Evolutionary conservation across 2,329 filamentous ascomycete genomes (phyloP).

Genomic region (Aspergillus quadrilineatus): DNA sequence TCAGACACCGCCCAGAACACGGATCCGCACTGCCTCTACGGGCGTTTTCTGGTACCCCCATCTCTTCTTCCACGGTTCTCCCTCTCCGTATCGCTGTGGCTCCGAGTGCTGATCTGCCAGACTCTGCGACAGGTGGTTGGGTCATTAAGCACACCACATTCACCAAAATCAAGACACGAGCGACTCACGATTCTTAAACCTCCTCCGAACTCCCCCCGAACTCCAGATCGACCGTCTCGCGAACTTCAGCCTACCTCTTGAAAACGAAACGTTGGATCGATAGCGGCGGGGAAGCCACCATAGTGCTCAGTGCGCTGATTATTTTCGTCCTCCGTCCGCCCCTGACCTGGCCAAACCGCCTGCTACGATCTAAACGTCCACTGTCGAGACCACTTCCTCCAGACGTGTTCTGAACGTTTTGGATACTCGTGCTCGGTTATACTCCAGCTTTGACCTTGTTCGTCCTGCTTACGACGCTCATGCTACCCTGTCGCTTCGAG

Average conservation of each 20-base stretch:
- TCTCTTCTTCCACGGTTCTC: background rate
- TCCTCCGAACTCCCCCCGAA: background rate
- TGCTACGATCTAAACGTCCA: constrained; percentile 2
- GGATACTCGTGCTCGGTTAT: background rate
- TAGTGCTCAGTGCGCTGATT: background rate
- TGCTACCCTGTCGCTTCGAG: constrained; percentile 18
- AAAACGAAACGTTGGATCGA: constrained; percentile 9
- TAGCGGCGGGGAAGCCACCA: constrained; percentile 15
- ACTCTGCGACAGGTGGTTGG: background rate
- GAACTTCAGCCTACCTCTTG: constrained; percentile 6
- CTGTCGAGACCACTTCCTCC: background rate
- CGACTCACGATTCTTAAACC: background rate
- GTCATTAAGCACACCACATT: background rate
- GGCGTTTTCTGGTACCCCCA: background rate
- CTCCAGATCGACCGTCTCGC: background rate
- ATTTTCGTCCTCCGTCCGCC: constrained; percentile 9
- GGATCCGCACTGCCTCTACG: background rate
- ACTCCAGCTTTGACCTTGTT: constrained; percentile 1
- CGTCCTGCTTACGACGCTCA: constrained; percentile 12
- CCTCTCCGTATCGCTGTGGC: background rate
- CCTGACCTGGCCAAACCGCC: constrained; percentile 13
- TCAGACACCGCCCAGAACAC: constrained; percentile 1
- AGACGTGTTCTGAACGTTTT: background rate
- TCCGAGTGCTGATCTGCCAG: constrained; percentile 1
- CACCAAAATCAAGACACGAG: background rate